A percentile compares a stretch with the other conserved stretches of the same genome.
These are phyloP conservation scores for Cystobasidium ongulense DNA, from an alignment of 768 basidiomycete genomes.

Conservation along the genomic window DNA sequence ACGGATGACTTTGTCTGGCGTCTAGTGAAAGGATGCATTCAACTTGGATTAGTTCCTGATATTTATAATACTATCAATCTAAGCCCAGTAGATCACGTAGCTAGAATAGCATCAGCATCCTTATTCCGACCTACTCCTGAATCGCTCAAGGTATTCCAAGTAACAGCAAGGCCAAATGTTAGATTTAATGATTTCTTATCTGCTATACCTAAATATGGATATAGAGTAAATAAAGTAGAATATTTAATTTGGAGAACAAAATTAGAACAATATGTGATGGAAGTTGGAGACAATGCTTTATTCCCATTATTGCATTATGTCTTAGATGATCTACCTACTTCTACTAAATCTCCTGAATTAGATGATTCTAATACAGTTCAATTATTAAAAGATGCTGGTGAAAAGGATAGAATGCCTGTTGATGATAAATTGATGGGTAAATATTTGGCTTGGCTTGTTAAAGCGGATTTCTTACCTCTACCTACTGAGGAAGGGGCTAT, in stretches of 20 bases:
- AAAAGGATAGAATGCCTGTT: constrained; percentile 55
- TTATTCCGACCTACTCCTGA: constrained; percentile 53
- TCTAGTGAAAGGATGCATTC: constrained; percentile 93
- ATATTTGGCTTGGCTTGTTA: constrained; percentile 87
- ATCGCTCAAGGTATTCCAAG: constrained; percentile 61
- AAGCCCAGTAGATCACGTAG: constrained; percentile 95
- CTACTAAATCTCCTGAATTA: constrained; percentile 83
- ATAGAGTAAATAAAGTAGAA: constrained; percentile 65
- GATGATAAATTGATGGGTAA: constrained; percentile 67
- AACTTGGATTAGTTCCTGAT: constrained; percentile 90
- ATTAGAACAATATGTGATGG: constrained; percentile 90
- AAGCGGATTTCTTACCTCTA: constrained; percentile 62
- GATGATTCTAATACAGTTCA: constrained; percentile 75
- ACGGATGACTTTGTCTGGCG: constrained; percentile 99
- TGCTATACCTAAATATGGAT: constrained; percentile 69
- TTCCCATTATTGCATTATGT: constrained; percentile 97
- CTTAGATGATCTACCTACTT: constrained; percentile 90
- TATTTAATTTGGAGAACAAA: constrained; percentile 85
- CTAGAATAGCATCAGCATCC: constrained; percentile 67
- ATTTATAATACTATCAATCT: constrained; percentile 98
- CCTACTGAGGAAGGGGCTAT: constrained; percentile 1
- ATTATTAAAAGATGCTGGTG: constrained; percentile 52
- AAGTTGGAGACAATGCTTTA: constrained; percentile 87
- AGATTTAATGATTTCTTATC: constrained; percentile 81
- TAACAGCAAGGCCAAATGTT: constrained; percentile 74